These are phyloP conservation scores for Saprolegnia diclina DNA, from an alignment of 352 stramenopile species.

Conservation along the genomic window DNA sequence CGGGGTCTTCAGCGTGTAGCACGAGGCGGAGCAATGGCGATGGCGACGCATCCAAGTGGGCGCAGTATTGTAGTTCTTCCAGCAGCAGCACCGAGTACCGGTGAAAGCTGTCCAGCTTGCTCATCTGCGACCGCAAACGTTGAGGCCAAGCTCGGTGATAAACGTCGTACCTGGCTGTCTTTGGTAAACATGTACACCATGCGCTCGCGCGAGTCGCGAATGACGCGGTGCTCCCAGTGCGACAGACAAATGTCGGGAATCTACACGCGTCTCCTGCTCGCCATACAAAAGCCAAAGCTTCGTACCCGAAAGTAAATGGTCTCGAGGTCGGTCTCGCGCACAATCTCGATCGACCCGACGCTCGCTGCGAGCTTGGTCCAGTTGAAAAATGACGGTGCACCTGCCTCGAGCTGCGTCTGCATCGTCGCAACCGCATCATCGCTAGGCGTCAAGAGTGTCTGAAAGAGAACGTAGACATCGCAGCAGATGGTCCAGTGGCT, in stretches of 20 bases:
- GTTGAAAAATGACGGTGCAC: not conserved
- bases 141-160: no score
- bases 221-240: not conserved
- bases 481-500: not conserved
- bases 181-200: not conserved
- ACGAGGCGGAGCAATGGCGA: not conserved
- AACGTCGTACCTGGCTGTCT: not conserved
- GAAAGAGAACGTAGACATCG: not conserved
- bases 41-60: not conserved
- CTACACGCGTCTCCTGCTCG: not conserved
- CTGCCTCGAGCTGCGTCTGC: not conserved
- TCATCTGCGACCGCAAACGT: not conserved
- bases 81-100: not conserved
- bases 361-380: not conserved
- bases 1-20: not conserved
- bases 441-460: not conserved
- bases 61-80: not conserved
- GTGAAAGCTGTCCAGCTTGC: not conserved
- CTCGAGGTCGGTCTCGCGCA: not conserved
- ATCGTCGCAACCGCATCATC: not conserved
- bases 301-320: not conserved
- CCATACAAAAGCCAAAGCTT: not conserved
- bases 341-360: not conserved
- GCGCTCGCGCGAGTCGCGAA: not conserved
- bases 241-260: not conserved